Base-by-base conservation (phyloP, 1,139 yeast genomes). In the Petasospora rhodanensis region DNA sequence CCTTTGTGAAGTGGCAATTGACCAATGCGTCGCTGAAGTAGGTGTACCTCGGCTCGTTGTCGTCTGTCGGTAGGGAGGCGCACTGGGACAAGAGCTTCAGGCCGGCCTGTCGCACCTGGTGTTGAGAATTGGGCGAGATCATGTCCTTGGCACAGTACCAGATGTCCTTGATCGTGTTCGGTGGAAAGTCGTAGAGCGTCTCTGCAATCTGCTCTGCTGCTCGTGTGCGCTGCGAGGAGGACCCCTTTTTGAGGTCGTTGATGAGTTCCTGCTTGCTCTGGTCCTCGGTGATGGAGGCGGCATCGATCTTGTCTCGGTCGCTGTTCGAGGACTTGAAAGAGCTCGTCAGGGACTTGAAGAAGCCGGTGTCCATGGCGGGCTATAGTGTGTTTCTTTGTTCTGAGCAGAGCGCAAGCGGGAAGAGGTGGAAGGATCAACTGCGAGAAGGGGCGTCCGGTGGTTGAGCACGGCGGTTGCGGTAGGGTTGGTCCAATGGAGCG, bases 61-160 rank as follows among this genome's bases (percentile, higher is more conserved):
- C 41, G 14, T 37, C 40, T 2, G 38, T 12, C 2, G 44, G 44
- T 14, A 31, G 18, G 3, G 28, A 6, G 7, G 18, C 44, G 16
- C 44, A 40, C 18, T 30, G 38, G 8, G 22, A n/a, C 55, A 83
- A 57, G 28, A 85, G 60, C 15, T 64, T 55, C 18, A 84, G 54
- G 0, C 78, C 79, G 1, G 73, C 70, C 24, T 72, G 57, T 29
- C 94, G 64, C 16, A 73, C 68, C 3, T 63, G 48, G 4, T 64
- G 58, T 24, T 64, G 62, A 10, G 64, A 55, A 11, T 59, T 58
- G 0, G 62, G 54, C 7, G 65, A 64, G 31, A 82, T 66, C 56
- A 81, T 60, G 37, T 72, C 76, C 43, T 75, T 62, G 0, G 80
- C 79, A 36, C 76, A 59, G 50, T 79, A 76, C 96, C 96, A 85